Conservation (phyloP, 1,139 yeast species). For the Nakaseomyces kungkrabaensis region DNA sequence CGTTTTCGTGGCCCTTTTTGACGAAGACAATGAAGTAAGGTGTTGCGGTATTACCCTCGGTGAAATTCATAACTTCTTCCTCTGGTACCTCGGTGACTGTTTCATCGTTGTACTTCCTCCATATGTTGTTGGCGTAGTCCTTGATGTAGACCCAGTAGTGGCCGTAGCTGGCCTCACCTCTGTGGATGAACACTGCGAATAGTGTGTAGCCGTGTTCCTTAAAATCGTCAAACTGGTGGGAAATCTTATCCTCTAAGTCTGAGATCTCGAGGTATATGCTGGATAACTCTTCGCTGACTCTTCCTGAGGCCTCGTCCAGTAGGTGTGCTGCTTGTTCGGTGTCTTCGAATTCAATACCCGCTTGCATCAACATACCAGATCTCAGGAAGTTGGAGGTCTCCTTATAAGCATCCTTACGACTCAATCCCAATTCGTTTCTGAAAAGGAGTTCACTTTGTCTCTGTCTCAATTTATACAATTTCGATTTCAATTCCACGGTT, state of each 20-base stretch:
- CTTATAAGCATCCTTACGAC: slow-evolving; percentile 42
- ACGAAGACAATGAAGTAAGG: slow-evolving; percentile 87
- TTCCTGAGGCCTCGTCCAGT: slow-evolving; percentile 21
- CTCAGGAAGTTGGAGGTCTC: slow-evolving; percentile 51
- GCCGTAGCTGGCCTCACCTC: slow-evolving; percentile 94
- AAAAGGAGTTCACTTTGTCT: slow-evolving; percentile 36
- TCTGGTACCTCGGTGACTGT: slow-evolving; percentile 68
- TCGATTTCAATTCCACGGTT: slow-evolving; percentile 54
- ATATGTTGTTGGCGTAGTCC: slow-evolving; percentile 54
- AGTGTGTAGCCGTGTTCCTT: slow-evolving; percentile 63
- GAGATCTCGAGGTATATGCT: slow-evolving; percentile 34
- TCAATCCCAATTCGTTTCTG: slow-evolving; percentile 38
- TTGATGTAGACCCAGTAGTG: slow-evolving; percentile 93
- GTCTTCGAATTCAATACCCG: slow-evolving; percentile 31
- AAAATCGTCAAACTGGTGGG: slow-evolving; percentile 51
- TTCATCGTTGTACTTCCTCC: slow-evolving; percentile 90
- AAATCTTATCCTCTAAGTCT: slow-evolving; percentile 39
- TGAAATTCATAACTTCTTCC: slow-evolving; percentile 63
- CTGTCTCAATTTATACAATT: slow-evolving; percentile 37
- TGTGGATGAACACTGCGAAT: slow-evolving; percentile 86
- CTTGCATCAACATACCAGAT: slow-evolving; percentile 30
- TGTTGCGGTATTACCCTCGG: slow-evolving; percentile 73
- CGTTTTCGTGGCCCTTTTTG: slow-evolving; percentile 47
- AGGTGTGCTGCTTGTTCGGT: slow-evolving; percentile 22
- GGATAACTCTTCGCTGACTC: slow-evolving; percentile 34